phyloP scores from a whole-genome alignment of 306 rosid genomes.

The Purshia tridentata region DNA sequence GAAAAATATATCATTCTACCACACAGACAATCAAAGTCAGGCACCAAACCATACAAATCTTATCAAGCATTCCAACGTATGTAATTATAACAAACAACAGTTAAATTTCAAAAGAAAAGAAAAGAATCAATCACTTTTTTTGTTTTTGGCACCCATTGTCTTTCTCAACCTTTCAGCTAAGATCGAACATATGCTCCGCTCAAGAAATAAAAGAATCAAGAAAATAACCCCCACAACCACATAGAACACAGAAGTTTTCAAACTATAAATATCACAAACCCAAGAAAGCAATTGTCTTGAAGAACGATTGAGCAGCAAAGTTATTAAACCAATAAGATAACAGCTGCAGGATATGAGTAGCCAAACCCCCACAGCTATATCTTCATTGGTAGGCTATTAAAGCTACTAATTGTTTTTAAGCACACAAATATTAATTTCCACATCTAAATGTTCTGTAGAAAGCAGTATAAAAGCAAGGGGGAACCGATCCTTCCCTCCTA shows the following conservation, averaged over 20 bases:
- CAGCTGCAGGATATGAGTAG: constrained; percentile 21
- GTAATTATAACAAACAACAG: too few species aligned
- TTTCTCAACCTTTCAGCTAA: background rate
- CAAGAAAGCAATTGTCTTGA: constrained; percentile 27
- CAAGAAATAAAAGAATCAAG: background rate
- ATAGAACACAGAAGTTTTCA: constrained; percentile 12
- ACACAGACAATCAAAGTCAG: background rate
- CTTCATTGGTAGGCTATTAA: constrained; percentile 15
- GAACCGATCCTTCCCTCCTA: constrained; percentile 28
- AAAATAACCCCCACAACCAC: constrained; percentile 9
- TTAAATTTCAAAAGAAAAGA: background rate
- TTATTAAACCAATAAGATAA: constrained; percentile 26
- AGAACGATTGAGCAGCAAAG: constrained; percentile 14
- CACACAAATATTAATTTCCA: constrained; percentile 20
- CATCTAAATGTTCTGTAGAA: constrained; percentile 25
- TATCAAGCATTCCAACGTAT: background rate
- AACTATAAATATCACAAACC: constrained; percentile 28
- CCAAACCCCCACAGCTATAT: constrained; percentile 31
- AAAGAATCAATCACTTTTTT: background rate
- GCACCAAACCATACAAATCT: background rate
- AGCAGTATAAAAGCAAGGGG: constrained; percentile 23
- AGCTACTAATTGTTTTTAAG: constrained; percentile 28
- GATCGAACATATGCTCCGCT: background rate
- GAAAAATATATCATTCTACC: background rate
- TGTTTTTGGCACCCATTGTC: background rate